A percentile compares a stretch with the other conserved stretches of the same genome.
Conservation (phyloP, 257 asterid species). For the Solanum microdontum region DNA sequence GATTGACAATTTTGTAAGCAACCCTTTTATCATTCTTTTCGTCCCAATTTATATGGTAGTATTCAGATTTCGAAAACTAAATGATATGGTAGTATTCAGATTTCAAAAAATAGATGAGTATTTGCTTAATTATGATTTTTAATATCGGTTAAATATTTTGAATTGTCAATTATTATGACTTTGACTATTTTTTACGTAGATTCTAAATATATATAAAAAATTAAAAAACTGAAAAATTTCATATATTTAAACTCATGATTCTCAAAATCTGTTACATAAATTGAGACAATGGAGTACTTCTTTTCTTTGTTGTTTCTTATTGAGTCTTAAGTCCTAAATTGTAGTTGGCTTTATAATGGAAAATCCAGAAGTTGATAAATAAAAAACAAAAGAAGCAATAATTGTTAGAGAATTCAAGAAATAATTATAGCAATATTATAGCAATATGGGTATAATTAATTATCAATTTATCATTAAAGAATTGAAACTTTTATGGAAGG, state of each 20-base stretch:
- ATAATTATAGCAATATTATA: neutral
- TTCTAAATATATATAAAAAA: neutral
- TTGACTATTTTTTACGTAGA: neutral
- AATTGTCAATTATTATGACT: neutral
- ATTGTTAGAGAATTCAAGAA: neutral
- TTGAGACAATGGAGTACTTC: neutral
- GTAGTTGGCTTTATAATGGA: neutral
- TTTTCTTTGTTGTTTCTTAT: neutral
- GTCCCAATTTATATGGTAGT: neutral
- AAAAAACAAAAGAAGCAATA: neutral
- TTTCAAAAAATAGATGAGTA: neutral
- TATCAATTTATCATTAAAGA: neutral
- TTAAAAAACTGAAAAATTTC: neutral
- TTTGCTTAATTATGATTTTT: rapidly evolving
- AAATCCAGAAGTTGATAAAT: neutral
- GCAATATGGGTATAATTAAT: neutral
- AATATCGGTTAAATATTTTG: neutral
- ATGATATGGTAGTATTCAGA: neutral
- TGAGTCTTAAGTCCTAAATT: neutral
- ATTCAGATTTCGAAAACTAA: neutral
- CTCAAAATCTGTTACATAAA: neutral
- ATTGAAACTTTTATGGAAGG: neutral
- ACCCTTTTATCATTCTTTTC: no score
- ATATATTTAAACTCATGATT: neutral
- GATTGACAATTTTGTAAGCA: neutral